Evolutionary conservation across 257 asterid genomes (phyloP).

Genomic region (Primulina tabacum): DNA sequence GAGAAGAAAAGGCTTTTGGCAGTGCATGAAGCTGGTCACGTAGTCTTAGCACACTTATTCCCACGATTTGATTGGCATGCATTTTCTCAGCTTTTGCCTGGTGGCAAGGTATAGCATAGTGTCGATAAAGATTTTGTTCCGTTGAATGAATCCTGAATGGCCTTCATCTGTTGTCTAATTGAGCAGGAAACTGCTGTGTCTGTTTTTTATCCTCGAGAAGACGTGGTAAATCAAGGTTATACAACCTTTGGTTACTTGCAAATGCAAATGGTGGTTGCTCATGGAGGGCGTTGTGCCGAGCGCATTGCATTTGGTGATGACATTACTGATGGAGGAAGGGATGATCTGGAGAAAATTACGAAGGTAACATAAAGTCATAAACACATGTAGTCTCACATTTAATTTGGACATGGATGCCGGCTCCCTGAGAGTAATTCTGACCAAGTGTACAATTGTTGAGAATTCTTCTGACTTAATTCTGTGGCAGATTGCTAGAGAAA

Average conservation of each 20-base stretch:
- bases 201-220: conserved; percentile 96
- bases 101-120: conserved; percentile 69
- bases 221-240: conserved; percentile 82
- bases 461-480: conserved; percentile 15
- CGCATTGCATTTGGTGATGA: conserved; percentile 87
- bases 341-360: conserved; percentile 93
- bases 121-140: conserved; percentile 15
- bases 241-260: conserved; percentile 92
- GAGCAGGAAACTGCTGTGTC: conserved; percentile 96
- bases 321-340: conserved; percentile 89
- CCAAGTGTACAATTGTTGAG: not conserved
- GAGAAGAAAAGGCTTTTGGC: conserved; percentile 85
- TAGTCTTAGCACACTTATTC: conserved; percentile 92
- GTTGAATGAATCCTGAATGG: conserved; percentile 18
- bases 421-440: not conserved
- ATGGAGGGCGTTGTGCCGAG: conserved; percentile 98
- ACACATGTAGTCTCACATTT: not conserved
- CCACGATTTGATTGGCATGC: conserved; percentile 99
- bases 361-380: conserved; percentile 42
- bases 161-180: conserved; percentile 22
- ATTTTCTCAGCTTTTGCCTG: conserved; percentile 97
- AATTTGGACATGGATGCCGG: conserved; percentile 9
- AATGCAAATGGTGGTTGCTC: conserved; percentile 99
- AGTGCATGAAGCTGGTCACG: conserved; percentile 98
- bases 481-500: conserved; percentile 92